Percentiles rank a stretch among this genome's conserved stretches.
phyloP scores from a whole-genome alignment of 140 eudicot species.

The Cichorium intybus region DNA sequence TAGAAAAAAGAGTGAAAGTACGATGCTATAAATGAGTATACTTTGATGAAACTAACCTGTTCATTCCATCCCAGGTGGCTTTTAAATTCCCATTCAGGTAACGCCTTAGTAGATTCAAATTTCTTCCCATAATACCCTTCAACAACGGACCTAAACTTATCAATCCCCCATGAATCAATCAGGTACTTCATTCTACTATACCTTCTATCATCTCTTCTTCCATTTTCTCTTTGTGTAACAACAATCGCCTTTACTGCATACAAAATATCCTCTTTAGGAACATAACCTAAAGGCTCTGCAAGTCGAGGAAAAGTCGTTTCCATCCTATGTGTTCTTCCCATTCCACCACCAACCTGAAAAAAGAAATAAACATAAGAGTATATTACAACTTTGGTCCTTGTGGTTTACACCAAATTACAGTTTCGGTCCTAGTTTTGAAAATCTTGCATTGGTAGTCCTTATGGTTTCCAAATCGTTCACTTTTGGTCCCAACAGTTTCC shows the following conservation, averaged over 20 bases:
- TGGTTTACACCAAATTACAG: too few species aligned
- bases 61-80: conserved; percentile 96
- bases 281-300: conserved; percentile 94
- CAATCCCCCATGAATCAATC: conserved; percentile 97
- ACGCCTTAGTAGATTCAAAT: conserved; percentile 68
- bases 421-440: too few species aligned
- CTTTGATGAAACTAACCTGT: conserved; percentile 52
- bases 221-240: conserved; percentile 94
- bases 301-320: conserved; percentile 87
- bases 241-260: conserved; percentile 97
- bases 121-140: conserved; percentile 87
- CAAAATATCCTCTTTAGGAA: conserved; percentile 91
- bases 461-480: too few species aligned
- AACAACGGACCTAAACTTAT: conserved; percentile 77
- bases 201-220: conserved; percentile 95
- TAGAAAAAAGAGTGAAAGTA: neutral
- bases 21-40: neutral
- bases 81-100: conserved; percentile 96
- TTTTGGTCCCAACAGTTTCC: too few species aligned
- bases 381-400: too few species aligned
- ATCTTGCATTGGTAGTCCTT: too few species aligned
- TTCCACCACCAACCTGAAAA: conserved; percentile 96
- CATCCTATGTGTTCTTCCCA: conserved; percentile 98
- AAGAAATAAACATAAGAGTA: neutral
- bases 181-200: conserved; percentile 95